Conservation (phyloP, 495 filamentous ascomycete species). For the Hypomontagnella monticulosa region DNA sequence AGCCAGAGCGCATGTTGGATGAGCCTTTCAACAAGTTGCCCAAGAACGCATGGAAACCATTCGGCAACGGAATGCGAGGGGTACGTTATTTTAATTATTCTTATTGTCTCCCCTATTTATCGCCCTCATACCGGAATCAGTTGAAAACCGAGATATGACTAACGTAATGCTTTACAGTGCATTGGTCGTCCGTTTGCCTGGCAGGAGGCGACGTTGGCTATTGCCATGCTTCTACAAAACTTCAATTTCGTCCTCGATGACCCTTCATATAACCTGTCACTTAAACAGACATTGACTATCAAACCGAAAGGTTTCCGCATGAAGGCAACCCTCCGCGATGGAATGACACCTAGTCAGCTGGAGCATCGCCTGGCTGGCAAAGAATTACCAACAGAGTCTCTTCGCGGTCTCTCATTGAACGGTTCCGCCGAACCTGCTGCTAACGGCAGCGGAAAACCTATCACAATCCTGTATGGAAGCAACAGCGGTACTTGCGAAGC, state of each 20-base stretch:
- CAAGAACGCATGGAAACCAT: slow-evolving; percentile 67
- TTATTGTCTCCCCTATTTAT: neutral
- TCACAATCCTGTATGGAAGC: slow-evolving; percentile 77
- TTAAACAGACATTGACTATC: slow-evolving; percentile 78
- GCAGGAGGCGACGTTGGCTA: slow-evolving; percentile 66
- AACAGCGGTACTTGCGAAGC: slow-evolving; percentile 81
- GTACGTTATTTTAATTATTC: slow-evolving; percentile 44
- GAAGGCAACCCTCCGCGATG: slow-evolving; percentile 67
- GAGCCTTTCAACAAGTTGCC: slow-evolving; percentile 66
- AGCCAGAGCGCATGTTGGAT: slow-evolving; percentile 73
- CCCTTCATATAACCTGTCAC: slow-evolving; percentile 67
- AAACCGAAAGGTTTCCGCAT: slow-evolving; percentile 81
- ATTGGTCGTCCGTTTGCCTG: slow-evolving; percentile 70
- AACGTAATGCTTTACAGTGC: slow-evolving; percentile 44
- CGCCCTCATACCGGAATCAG: neutral
- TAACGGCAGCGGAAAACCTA: slow-evolving; percentile 45
- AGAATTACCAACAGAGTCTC: slow-evolving; percentile 7
- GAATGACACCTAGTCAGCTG: slow-evolving; percentile 66
- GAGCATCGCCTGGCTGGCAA: slow-evolving; percentile 58
- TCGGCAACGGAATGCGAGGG: slow-evolving; percentile 64
- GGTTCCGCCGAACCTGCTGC: slow-evolving; percentile 20
- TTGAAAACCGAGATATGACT: slow-evolving; percentile 53
- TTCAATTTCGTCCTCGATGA: slow-evolving; percentile 69
- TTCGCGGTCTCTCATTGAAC: slow-evolving; percentile 9
- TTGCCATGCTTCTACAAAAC: slow-evolving; percentile 67